Evolutionary conservation across 352 stramenopile genomes (phyloP).

Genomic region (Halophytophthora polymorphica): DNA sequence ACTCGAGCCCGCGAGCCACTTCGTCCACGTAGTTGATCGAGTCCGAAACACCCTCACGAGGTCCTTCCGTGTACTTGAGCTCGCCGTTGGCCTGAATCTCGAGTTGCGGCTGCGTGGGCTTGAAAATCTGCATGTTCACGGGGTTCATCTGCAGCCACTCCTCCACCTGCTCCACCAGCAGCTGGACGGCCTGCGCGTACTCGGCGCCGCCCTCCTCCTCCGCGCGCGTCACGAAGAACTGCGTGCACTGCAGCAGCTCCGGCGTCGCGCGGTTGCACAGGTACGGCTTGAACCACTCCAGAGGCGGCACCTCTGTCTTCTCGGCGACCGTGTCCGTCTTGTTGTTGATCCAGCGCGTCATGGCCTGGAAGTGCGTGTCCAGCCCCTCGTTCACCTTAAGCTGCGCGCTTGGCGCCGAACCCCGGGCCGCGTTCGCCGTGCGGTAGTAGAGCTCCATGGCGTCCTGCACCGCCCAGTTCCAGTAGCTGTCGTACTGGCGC

Average conservation of each 20-base stretch:
- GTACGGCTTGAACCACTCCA: conserved; percentile 60
- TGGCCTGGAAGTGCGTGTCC: conserved; percentile 44
- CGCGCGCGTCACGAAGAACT: conserved; percentile 48
- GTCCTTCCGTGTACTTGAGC: conserved; percentile 55
- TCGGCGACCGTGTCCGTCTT: conserved; percentile 37
- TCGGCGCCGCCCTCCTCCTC: conserved; percentile 40
- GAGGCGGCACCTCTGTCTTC: conserved; percentile 30
- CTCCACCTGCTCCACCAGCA: conserved; percentile 61
- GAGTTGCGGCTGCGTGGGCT: conserved; percentile 48
- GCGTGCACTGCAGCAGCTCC: conserved; percentile 50
- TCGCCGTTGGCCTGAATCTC: conserved; percentile 47
- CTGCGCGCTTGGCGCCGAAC: conserved; percentile 10
- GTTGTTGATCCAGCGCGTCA: conserved; percentile 58
- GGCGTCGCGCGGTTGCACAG: conserved; percentile 71
- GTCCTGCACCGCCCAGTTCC: conserved; percentile 80
- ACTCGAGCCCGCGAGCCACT: conserved; percentile 58
- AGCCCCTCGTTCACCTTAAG: conserved; percentile 26
- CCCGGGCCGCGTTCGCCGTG: conserved; percentile 27
- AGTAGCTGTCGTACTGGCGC: conserved; percentile 75
- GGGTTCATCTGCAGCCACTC: conserved; percentile 49
- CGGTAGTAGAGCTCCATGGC: conserved; percentile 61
- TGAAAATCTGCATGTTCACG: conserved; percentile 59
- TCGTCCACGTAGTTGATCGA: conserved; percentile 71
- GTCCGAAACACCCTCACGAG: conserved; percentile 41
- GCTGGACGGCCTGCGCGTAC: conserved; percentile 46